Percentiles rank a stretch among this genome's conserved stretches.
Conservation (phyloP, 495 filamentous ascomycete species). For the Lophiostoma macrostomum region DNA sequence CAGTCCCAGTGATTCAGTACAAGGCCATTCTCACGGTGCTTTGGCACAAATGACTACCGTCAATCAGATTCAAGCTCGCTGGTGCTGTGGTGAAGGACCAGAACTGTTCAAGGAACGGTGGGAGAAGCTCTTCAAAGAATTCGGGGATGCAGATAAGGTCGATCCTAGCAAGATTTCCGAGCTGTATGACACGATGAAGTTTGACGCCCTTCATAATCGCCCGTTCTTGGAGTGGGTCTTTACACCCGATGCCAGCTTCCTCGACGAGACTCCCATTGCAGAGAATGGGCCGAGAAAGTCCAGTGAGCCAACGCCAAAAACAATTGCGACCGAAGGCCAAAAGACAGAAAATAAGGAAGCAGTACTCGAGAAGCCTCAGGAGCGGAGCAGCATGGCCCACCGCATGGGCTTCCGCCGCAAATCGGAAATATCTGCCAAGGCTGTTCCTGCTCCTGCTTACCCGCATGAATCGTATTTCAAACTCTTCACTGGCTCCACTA, state of each 20-base stretch:
- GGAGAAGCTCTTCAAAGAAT: conserved; percentile 98
- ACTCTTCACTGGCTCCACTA: conserved; percentile 70
- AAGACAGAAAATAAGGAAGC: conserved; percentile 25
- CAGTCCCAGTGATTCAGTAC: conserved; percentile 21
- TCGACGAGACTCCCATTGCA: conserved; percentile 55
- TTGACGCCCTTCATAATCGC: conserved; percentile 94
- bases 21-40: conserved; percentile 43
- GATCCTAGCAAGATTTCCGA: conserved; percentile 98
- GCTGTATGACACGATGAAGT: conserved; percentile 98
- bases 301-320: conserved; percentile 17
- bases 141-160: conserved; percentile 93
- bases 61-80: conserved; percentile 74
- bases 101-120: conserved; percentile 93
- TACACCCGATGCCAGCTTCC: conserved; percentile 69
- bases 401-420: conserved; percentile 42
- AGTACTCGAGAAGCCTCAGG: conserved; percentile 8
- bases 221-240: conserved; percentile 98
- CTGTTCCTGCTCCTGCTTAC: conserved; percentile 9
- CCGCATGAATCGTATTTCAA: conserved; percentile 73
- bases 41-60: conserved; percentile 58
- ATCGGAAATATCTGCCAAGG: conserved; percentile 30
- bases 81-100: conserved; percentile 95
- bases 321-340: conserved; percentile 3
- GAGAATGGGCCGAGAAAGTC: conserved; percentile 12
- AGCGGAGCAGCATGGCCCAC: conserved; percentile 36